phyloP scores from a whole-genome alignment of 495 filamentous ascomycete genomes.

The Chaetomidium leptoderma region DNA sequence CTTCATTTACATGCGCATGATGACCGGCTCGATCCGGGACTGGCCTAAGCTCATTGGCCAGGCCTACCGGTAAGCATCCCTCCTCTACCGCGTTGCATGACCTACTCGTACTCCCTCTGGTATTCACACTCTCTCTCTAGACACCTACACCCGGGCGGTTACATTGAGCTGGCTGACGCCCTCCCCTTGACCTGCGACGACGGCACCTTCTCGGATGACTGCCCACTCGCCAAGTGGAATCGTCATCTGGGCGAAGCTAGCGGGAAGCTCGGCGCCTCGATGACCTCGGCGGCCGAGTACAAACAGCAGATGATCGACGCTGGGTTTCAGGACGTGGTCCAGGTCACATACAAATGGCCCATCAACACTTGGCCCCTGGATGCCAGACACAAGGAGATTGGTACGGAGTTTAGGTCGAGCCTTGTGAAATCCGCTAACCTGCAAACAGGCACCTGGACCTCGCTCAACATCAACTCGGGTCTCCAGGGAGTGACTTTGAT shows the following conservation, averaged over 20 bases:
- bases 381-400: constrained; percentile 15
- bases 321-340: constrained; percentile 14
- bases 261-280: neutral
- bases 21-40: constrained; percentile 47
- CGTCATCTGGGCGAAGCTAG: constrained; percentile 9
- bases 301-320: constrained; percentile 13
- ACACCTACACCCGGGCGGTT: constrained; percentile 21
- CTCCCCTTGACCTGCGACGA: constrained; percentile 9
- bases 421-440: neutral
- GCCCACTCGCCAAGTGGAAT: neutral
- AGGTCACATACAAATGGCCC: constrained; percentile 16
- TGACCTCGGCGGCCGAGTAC: constrained; percentile 4
- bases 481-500: constrained; percentile 19
- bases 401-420: neutral
- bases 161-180: constrained; percentile 14
- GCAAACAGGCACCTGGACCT: constrained; percentile 3
- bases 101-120: too few species aligned
- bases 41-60: constrained; percentile 38
- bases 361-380: constrained; percentile 15
- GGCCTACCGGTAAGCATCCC: constrained; percentile 7
- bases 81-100: too few species aligned
- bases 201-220: constrained; percentile 6
- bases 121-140: neutral
- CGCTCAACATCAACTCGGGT: constrained; percentile 15
- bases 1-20: constrained; percentile 35